A percentile compares a stretch with the other conserved stretches of the same genome.
Conservation (phyloP, 257 asterid species). For the Pogostemon cablin region DNA sequence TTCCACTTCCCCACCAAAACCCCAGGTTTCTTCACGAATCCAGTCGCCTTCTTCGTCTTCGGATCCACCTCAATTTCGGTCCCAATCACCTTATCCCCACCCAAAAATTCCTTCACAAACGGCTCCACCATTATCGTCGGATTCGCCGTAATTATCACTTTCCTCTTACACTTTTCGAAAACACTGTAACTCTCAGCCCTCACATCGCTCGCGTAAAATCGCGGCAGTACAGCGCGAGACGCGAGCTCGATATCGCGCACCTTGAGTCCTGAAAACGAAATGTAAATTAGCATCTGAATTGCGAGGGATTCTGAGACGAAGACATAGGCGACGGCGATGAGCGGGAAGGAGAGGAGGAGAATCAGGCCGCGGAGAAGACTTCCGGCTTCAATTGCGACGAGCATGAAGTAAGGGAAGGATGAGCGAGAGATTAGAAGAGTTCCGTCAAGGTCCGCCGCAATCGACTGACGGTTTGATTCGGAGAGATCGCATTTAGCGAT, state of each 20-base stretch:
- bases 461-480: conserved; percentile 43
- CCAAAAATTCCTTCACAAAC: conserved; percentile 85
- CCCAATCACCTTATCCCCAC: conserved; percentile 91
- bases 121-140: conserved; percentile 98
- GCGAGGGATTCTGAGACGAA: conserved; percentile 86
- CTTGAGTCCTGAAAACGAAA: conserved; percentile 76
- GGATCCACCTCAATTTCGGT: conserved; percentile 96
- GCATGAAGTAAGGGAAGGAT: conserved; percentile 98
- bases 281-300: conserved; percentile 77
- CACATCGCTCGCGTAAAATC: conserved; percentile 86
- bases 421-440: conserved; percentile 85
- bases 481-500: conserved; percentile 73
- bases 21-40: conserved; percentile 82
- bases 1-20: conserved; percentile 94
- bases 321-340: conserved; percentile 77
- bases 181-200: conserved; percentile 81
- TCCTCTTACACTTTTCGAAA: conserved; percentile 76
- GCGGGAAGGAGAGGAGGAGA: conserved; percentile 82
- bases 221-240: conserved; percentile 81
- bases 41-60: conserved; percentile 86
- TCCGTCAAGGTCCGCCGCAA: conserved; percentile 98
- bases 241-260: conserved; percentile 90
- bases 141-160: conserved; percentile 89
- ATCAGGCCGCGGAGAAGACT: conserved; percentile 82
- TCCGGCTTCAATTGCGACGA: conserved; percentile 93